Evolutionary conservation across 1,139 yeast species (phyloP).

Genomic region (Zygosaccharomyces sapae): DNA sequence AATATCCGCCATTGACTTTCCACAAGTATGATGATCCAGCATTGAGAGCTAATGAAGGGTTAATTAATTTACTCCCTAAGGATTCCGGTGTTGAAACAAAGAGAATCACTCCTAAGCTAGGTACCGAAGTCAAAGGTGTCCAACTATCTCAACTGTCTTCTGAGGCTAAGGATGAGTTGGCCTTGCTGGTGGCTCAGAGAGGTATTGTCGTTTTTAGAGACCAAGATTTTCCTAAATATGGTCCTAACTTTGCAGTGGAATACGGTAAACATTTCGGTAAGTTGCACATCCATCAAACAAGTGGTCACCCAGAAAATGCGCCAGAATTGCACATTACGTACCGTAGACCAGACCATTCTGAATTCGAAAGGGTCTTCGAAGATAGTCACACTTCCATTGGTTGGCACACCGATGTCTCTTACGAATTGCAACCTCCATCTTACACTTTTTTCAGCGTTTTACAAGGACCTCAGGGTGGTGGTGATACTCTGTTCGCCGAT

Average conservation of each 20-base stretch:
- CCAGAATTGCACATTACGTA: constrained; percentile 63
- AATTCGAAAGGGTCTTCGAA: constrained; percentile 39
- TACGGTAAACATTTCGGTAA: constrained; percentile 64
- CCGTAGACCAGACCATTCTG: constrained; percentile 46
- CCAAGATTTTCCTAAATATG: constrained; percentile 54
- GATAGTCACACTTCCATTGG: constrained; percentile 39
- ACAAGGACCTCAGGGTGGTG: constrained; percentile 66
- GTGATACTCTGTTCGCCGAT: constrained; percentile 67
- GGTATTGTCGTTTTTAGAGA: constrained; percentile 48
- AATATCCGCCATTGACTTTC: constrained; percentile 41
- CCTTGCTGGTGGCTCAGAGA: constrained; percentile 49
- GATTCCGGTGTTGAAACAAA: constrained; percentile 7
- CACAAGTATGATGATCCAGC: constrained; percentile 24
- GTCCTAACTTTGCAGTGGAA: constrained; percentile 51
- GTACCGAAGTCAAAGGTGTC: constrained; percentile 54
- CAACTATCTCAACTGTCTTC: constrained; percentile 48
- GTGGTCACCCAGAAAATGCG: constrained; percentile 58
- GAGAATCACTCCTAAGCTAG: constrained; percentile 32
- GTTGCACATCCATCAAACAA: constrained; percentile 69
- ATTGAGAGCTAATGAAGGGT: constrained; percentile 30
- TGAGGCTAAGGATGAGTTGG: constrained; percentile 52
- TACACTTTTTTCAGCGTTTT: constrained; percentile 58
- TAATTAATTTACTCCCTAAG: constrained; percentile 21
- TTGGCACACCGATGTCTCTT: constrained; percentile 71
- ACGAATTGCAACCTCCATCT: constrained; percentile 69